A percentile compares a stretch with the other conserved stretches of the same genome.
These are phyloP conservation scores for Podosphaera xanthii DNA, from an alignment of 2,329 filamentous ascomycete genomes.

Conservation along the genomic window DNA sequence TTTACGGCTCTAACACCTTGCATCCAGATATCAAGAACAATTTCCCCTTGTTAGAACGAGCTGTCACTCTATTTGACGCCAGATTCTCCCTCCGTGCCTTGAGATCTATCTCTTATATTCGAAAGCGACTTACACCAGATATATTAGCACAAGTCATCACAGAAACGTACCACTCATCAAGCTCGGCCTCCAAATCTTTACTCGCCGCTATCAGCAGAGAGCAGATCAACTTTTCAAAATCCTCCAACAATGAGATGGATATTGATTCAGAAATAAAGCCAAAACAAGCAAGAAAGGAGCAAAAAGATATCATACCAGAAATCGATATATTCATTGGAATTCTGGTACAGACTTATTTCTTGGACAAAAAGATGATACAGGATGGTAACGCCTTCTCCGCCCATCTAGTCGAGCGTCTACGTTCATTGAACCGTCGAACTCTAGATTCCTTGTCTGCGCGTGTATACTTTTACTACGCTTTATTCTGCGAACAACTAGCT, in stretches of 20 bases:
- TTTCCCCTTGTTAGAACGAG: conserved; percentile 75
- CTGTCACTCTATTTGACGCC: conserved; percentile 78
- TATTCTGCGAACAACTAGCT: conserved; percentile 80
- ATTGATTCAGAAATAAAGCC: conserved; percentile 41
- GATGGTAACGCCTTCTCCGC: conserved; percentile 68
- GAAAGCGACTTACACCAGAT: conserved; percentile 69
- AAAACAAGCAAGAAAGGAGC: conserved; percentile 35
- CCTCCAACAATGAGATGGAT: conserved; percentile 44
- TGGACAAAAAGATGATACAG: conserved; percentile 63
- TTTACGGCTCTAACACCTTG: conserved; percentile 5
- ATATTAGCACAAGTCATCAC: conserved; percentile 61
- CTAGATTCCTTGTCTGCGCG: conserved; percentile 84
- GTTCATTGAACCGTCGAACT: conserved; percentile 75
- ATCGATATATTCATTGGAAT: conserved; percentile 77
- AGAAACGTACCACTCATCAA: conserved; percentile 48
- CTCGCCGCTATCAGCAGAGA: conserved; percentile 47
- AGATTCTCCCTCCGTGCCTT: conserved; percentile 87
- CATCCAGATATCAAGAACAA: conserved; percentile 75
- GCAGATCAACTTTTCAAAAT: conserved; percentile 36
- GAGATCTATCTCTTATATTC: conserved; percentile 83
- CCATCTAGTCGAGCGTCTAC: conserved; percentile 62
- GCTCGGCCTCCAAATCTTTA: conserved; percentile 42
- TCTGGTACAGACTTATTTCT: conserved; percentile 65
- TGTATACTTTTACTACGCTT: conserved; percentile 92
- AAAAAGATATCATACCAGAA: conserved; percentile 64